phyloP scores from a whole-genome alignment of 257 asterid genomes.

The Solanum sejunctum region DNA sequence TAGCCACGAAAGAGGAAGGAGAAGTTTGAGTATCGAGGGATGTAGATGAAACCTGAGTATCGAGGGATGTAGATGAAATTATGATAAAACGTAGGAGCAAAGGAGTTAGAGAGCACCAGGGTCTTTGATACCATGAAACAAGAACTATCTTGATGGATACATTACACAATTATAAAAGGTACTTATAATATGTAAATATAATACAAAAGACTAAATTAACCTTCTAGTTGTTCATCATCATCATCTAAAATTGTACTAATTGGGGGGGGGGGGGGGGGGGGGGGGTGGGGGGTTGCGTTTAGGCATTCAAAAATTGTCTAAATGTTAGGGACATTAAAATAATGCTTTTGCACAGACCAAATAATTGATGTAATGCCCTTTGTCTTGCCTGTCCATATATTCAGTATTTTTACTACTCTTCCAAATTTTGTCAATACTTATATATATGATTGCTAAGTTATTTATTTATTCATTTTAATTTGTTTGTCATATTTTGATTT shows the following conservation, averaged over 20 bases:
- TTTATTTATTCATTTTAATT: neutral
- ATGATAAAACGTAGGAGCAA: too few species aligned
- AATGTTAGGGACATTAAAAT: neutral
- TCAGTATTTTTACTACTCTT: neutral
- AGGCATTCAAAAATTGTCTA: neutral
- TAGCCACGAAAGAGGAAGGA: neutral
- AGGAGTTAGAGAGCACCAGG: too few species aligned
- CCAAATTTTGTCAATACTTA: neutral
- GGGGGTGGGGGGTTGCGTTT: neutral
- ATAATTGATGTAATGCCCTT: neutral
- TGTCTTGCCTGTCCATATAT: neutral
- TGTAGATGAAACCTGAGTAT: too few species aligned
- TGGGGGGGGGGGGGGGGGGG: neutral
- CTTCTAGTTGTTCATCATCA: too few species aligned
- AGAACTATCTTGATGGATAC: too few species aligned
- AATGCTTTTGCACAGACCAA: neutral
- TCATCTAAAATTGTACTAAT: neutral
- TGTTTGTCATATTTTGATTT: too few species aligned
- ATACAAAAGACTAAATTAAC: too few species aligned
- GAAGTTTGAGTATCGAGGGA: neutral
- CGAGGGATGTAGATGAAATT: too few species aligned
- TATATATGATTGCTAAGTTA: neutral
- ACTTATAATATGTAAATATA: too few species aligned
- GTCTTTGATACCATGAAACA: too few species aligned
- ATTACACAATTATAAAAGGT: too few species aligned